Evolutionary conservation across 2,329 filamentous ascomycete genomes (phyloP), one percentile per base, ranked within the genome.

Genomic region (Alternaria brassicae): DNA sequence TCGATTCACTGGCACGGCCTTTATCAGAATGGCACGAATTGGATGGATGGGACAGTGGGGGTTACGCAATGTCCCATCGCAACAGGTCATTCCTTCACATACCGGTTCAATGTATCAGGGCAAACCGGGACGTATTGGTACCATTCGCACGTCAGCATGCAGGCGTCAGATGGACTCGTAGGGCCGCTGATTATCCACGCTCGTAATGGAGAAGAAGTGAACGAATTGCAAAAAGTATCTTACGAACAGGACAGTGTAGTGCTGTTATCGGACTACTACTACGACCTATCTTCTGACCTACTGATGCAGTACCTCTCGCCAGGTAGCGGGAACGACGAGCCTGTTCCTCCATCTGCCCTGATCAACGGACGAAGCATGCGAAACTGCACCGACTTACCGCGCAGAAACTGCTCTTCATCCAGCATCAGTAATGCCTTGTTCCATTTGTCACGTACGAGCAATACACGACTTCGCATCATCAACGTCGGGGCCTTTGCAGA

Each of bases 401-500:
- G 73, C 19, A 69, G 77, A 6, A 71, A 67, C 21, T 82, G 80
- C 56, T 71, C 78, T 39, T 74, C 77, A 6, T 67, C 66, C 0
- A 71, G 70, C 6, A 53, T 60, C 2, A 69, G 67, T 3, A 62
- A 70, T 3, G 71, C 77, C 12, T 58, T 67, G 0, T 75, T 81
- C 48, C 57, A 70, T 15, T 67, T 82, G 1, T 72, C 78, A 1
- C 74, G 79, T 2, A 79, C 82, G 3, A 74, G 82, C 69, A 93
- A 88, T 0, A 93, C 93, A 58, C 79, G 92, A 8, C 83, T 92
- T 36, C 85, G 89, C 19, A 82, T 92, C 59, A 82, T 90, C 65
- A 91, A 92, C 61, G 62, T 68, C 12, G 75, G 76, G 13, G 78
- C 79, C 19, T 71, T 81, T 44, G 77, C 78, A 0, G 78, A 75